Evolutionary conservation across 75 land plant genomes (phyloP), one percentile per base, ranked within the genome.

Genomic region (Sequoia sempervirens): DNA sequence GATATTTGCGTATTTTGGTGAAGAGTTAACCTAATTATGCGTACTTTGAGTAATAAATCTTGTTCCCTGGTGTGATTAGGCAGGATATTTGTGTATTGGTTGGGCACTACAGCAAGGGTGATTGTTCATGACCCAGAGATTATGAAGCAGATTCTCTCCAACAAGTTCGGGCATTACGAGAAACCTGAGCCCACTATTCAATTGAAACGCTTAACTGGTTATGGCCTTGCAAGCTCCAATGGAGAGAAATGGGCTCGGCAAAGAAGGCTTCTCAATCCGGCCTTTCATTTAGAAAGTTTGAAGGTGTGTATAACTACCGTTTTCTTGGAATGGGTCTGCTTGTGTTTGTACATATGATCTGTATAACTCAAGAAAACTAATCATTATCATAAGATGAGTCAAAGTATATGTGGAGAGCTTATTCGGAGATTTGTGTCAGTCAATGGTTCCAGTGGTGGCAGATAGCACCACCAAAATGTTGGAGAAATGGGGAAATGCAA

Each of bases 231-330:
- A 9, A 36, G 3, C 32, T 41, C 80, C 40, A 75, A 84, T 36
- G 91, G 89, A 2, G 85, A 90, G 30, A 74, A 86, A 41, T 90
- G 91, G 89, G 88, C 87, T 0, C 41, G 20, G 1, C 82, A 83
- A 23, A 83, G 91, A 76, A 83, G 81, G 47, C 26, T 87, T 47
- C 41, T 90, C 82, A 87, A 45, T 61, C 91, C 91, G 5, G 89
- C 87, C 11, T 90, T 90, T 69, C 89, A 88, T 69, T 15, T 81
- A 17, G 89, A 87, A 80, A 81, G 75, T 66, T 72, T 90, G 46
- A 90, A 90, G 89, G 91, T 87, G 15, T 70, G 26, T 61, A 61
- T 12, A 17, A 1, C 20, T 1, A 4, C 17, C 17, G 58, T 54
- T 54, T 10, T 54, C 4, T 54, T 54, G 2, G n/a, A 0, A 1